phyloP scores from a whole-genome alignment of 2,329 filamentous ascomycete species.

The Leptographium wingfieldii region DNA sequence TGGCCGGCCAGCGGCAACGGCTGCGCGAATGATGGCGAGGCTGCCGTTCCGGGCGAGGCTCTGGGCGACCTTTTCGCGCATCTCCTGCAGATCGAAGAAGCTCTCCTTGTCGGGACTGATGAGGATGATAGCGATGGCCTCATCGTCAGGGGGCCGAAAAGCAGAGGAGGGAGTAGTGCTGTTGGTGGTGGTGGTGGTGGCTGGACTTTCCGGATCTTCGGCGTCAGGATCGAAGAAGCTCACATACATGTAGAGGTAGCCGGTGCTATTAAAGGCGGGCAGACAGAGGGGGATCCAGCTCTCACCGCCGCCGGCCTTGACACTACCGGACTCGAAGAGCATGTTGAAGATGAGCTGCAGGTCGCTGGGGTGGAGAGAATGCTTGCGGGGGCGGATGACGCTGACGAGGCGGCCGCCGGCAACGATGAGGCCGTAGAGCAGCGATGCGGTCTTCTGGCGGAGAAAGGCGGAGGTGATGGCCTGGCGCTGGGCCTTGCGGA shows the following conservation, averaged over 20 bases:
- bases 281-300: conserved; percentile 96
- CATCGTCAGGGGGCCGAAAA: neutral
- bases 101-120: conserved; percentile 89
- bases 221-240: conserved; percentile 66
- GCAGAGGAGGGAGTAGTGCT: neutral
- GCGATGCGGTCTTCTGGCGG: conserved; percentile 60
- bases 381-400: conserved; percentile 85
- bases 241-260: conserved; percentile 98
- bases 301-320: conserved; percentile 82
- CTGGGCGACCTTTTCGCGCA: conserved; percentile 48
- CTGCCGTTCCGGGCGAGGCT: conserved; percentile 66
- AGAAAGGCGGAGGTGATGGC: conserved; percentile 79
- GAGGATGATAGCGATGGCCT: conserved; percentile 81
- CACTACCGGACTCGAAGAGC: conserved; percentile 88
- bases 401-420: conserved; percentile 88
- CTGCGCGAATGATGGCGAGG: conserved; percentile 60
- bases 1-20: conserved; percentile 60
- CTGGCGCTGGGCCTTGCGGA: conserved; percentile 77
- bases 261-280: conserved; percentile 91
- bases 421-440: conserved; percentile 88
- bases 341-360: conserved; percentile 97
- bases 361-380: conserved; percentile 90
- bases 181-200: neutral
- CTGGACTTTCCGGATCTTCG: neutral
- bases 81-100: conserved; percentile 77